These are phyloP conservation scores for Candida sp. DNA, from an alignment of 1,139 yeast species.

Conservation along the genomic window DNA sequence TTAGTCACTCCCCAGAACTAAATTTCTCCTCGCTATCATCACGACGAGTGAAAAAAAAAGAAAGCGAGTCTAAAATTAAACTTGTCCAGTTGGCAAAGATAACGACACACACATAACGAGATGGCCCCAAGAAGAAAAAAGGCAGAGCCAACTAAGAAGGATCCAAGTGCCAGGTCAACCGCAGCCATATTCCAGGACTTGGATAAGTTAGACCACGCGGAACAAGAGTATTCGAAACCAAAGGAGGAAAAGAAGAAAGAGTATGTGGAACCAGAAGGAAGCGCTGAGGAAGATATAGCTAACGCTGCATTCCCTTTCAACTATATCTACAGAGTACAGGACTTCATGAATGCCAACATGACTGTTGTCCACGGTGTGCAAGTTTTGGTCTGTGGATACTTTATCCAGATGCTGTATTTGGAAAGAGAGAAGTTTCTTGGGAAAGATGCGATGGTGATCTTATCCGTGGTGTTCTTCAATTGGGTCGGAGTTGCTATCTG, in stretches of 20 bases:
- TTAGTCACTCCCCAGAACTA: too few species aligned
- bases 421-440: slow-evolving; percentile 18
- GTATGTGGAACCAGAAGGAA: neutral
- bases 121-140: slow-evolving; percentile 4
- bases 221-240: slow-evolving; percentile 4
- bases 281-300: slow-evolving; percentile 8
- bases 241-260: slow-evolving; percentile 1
- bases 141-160: slow-evolving; percentile 2
- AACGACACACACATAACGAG: neutral
- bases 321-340: slow-evolving; percentile 37
- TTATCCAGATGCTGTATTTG: slow-evolving; percentile 35
- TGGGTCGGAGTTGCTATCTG: slow-evolving; percentile 37
- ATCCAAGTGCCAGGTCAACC: slow-evolving; percentile 18
- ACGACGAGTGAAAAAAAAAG: neutral
- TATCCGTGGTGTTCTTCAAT: slow-evolving; percentile 37
- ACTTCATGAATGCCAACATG: slow-evolving; percentile 41
- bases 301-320: slow-evolving; percentile 30
- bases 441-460: slow-evolving; percentile 17
- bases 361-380: slow-evolving; percentile 36
- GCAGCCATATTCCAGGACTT: slow-evolving; percentile 24
- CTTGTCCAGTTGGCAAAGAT: too few species aligned
- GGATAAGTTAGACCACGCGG: slow-evolving; percentile 14
- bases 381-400: slow-evolving; percentile 31
- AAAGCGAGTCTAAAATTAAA: neutral
- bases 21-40: too few species aligned